A percentile compares a stretch with the other conserved stretches of the same genome.
Conservation (phyloP, 768 basidiomycete genomes). For the Termitomyces sp. region DNA sequence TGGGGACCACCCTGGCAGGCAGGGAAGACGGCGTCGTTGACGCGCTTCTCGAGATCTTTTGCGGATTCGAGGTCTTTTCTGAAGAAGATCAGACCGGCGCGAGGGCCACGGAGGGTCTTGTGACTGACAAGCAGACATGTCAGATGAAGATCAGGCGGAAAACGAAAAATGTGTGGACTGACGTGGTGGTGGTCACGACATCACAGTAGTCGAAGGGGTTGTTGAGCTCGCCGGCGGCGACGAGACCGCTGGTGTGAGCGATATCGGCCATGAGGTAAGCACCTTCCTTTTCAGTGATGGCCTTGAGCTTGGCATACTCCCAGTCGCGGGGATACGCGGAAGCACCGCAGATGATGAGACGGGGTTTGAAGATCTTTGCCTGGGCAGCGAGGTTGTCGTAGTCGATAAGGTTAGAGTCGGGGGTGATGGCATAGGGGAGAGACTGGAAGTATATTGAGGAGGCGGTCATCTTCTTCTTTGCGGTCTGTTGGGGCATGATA, state of each 20-base stretch:
- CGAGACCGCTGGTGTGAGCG: conserved; percentile 93
- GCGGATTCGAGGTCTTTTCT: conserved; percentile 80
- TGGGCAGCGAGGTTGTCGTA: conserved; percentile 75
- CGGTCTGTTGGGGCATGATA: conserved; percentile 51
- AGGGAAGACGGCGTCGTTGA: conserved; percentile 98
- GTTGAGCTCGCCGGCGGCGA: conserved; percentile 87
- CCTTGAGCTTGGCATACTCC: conserved; percentile 84
- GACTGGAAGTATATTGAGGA: conserved; percentile 99
- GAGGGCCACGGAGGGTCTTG: conserved; percentile 97
- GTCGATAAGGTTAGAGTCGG: conserved; percentile 83
- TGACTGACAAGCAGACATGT: conserved; percentile 43
- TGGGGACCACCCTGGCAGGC: conserved; percentile 99
- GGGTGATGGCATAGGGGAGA: conserved; percentile 84
- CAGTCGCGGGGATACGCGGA: conserved; percentile 98
- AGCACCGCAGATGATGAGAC: conserved; percentile 93
- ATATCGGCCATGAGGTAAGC: conserved; percentile 96
- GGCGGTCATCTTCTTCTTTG: conserved; percentile 99
- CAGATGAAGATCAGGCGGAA: background rate
- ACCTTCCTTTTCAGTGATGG: conserved; percentile 80
- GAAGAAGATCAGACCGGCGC: conserved; percentile 98
- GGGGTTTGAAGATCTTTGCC: conserved; percentile 93
- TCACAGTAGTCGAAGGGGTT: conserved; percentile 96
- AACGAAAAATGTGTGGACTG: conserved; percentile 21
- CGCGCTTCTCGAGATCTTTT: conserved; percentile 89
- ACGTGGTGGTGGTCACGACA: conserved; percentile 97